Evolutionary conservation across 176 grass and related monocot genomes (phyloP), one percentile per base, ranked within the genome.

Genomic region (Triticum dicoccoides): DNA sequence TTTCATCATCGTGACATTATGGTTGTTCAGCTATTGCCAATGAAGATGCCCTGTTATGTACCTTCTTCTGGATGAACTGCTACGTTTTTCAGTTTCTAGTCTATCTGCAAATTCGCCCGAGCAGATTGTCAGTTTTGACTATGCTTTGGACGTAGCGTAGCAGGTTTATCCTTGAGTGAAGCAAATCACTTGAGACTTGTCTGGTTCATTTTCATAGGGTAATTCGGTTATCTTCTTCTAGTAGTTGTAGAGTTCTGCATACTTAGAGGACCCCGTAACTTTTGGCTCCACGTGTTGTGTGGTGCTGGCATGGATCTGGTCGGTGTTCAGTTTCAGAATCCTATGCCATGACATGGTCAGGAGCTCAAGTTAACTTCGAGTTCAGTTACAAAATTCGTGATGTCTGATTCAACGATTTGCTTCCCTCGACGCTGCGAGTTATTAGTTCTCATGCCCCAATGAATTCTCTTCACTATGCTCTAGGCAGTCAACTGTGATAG

Each of bases 401-500:
- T 27, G 1, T 27, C 27, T 27, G 27, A 27, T 0, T 27, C 27
- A 27, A 27, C 63, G 39, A 85, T 77, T 77, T 75, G 62, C 89
- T 81, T 30, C 38, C 49, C 81, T 77, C 89, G 33, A 91, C 49
- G 77, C 51, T 12, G 69, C 5, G 17, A 64, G 37, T 85, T 64
- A 85, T 85, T 85, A 42, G 8, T 34, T 69, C 51, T 56, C 89
- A n/a, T 65, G 61, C 18, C 76, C 69, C 82, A 25, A 91, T 41
- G 77, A 72, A 25, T 85, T 77, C 49, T 44, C 66, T 33, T 75
- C 3, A 77, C 61, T 51, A 17, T 10, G 12, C 3, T 70, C 69
- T 77, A 64, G 78, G 45, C n/a, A 32, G 89, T 87, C 76, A 69
- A 84, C 81, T 87, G 21, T 4, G 10, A 25, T 86, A 56, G 23